A percentile compares a stretch with the other conserved stretches of the same genome.
These are phyloP conservation scores for Cylindrotheca fusiformis DNA, from an alignment of 108 stramenopile genomes.

Conservation along the genomic window DNA sequence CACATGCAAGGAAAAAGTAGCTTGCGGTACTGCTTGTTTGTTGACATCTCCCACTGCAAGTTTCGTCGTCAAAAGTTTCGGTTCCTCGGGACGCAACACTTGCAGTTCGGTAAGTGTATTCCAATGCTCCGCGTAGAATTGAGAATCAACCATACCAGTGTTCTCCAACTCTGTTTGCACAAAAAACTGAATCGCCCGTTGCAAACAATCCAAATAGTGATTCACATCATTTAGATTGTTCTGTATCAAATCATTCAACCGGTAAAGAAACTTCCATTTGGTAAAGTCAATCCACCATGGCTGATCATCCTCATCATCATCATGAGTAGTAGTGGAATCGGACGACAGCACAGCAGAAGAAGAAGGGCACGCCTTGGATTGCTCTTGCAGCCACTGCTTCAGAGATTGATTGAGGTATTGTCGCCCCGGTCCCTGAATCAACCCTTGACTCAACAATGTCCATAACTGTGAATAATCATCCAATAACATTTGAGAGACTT, in stretches of 20 bases:
- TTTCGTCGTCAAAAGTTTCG: slow-evolving; percentile 6
- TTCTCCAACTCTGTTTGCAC: not conserved
- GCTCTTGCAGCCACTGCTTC: slow-evolving; percentile 20
- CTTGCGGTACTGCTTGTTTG: slow-evolving; percentile 6
- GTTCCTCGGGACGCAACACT: slow-evolving; percentile 14
- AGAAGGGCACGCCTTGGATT: not conserved
- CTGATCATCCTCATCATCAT: not conserved
- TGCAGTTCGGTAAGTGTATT: slow-evolving; percentile 29
- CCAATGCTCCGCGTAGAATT: slow-evolving; percentile 34
- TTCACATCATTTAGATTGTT: slow-evolving; percentile 36
- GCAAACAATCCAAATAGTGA: slow-evolving; percentile 44
- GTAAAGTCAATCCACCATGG: slow-evolving; percentile 33
- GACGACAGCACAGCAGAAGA: slow-evolving; percentile 1
- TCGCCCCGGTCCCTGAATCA: slow-evolving; percentile 35
- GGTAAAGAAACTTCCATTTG: slow-evolving; percentile 22
- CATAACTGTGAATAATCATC: slow-evolving; percentile 48
- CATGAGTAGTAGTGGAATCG: not conserved
- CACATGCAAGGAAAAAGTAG: slow-evolving; percentile 1
- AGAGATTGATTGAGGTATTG: slow-evolving; percentile 28
- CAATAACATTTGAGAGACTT: slow-evolving; percentile 43
- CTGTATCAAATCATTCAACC: slow-evolving; percentile 40
- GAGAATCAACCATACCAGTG: too few species aligned
- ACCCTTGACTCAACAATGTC: slow-evolving; percentile 34
- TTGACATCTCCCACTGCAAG: slow-evolving; percentile 7
- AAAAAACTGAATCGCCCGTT: not conserved